phyloP scores from a whole-genome alignment of 441 rosid species.

The Raphanus hybrid region DNA sequence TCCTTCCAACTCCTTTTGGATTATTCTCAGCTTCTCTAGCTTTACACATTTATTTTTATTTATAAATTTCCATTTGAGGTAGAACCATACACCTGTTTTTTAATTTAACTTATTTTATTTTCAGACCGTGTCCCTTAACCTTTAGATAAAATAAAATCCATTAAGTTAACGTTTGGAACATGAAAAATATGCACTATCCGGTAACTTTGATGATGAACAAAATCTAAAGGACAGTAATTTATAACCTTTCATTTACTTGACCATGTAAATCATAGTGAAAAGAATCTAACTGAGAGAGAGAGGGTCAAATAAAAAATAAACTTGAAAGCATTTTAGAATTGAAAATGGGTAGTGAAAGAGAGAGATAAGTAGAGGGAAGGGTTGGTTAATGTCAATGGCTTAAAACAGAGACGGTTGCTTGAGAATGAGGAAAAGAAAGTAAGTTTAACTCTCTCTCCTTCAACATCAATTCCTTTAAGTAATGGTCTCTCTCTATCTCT shows the following conservation, averaged over 20 bases:
- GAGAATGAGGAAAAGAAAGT: constrained; percentile 51
- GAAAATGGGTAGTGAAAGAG: constrained; percentile 33
- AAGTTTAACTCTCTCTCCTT: constrained; percentile 44
- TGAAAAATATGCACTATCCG: constrained; percentile 1
- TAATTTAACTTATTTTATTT: background rate
- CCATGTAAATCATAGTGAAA: constrained; percentile 1
- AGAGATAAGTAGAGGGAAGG: constrained; percentile 50
- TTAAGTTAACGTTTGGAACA: constrained; percentile 5
- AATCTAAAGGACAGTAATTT: background rate
- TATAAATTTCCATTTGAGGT: constrained; percentile 20
- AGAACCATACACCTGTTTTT: background rate
- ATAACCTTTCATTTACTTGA: background rate
- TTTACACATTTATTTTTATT: constrained; percentile 20
- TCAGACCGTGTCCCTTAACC: background rate
- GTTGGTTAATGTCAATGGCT: constrained; percentile 53
- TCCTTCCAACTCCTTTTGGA: constrained; percentile 46
- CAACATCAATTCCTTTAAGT: constrained; percentile 65
- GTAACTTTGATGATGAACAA: constrained; percentile 13
- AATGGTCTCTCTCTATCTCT: constrained; percentile 47
- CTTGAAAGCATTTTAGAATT: constrained; percentile 31
- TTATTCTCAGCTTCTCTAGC: constrained; percentile 35
- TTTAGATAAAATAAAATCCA: background rate
- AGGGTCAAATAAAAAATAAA: background rate
- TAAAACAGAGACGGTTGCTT: constrained; percentile 59
- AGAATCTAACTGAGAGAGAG: constrained; percentile 2